Conservation (phyloP, 305 asterid species). For the Rubia balearica region DNA sequence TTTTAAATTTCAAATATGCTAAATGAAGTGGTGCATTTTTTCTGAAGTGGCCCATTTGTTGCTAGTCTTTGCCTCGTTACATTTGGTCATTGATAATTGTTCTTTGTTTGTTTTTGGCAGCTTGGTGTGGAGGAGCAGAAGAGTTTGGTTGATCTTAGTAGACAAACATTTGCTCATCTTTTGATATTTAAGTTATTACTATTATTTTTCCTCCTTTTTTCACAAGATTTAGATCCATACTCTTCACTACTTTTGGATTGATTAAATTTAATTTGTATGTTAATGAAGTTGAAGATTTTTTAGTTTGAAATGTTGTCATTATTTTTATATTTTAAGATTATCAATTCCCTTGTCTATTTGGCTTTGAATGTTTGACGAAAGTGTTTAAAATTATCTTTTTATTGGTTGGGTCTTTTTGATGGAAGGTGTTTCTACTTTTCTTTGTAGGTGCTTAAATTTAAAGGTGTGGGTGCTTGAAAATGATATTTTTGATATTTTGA, state of each 20-base stretch:
- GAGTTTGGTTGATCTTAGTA: not conserved
- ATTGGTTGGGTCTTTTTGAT: too few species aligned
- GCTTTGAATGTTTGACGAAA: too few species aligned
- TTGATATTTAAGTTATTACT: not conserved
- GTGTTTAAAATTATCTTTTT: too few species aligned
- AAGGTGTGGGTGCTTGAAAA: too few species aligned
- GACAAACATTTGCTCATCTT: not conserved
- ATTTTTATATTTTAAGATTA: too few species aligned
- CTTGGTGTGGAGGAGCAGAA: not conserved
- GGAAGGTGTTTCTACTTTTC: too few species aligned
- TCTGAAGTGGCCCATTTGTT: not conserved
- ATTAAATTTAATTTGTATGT: not conserved
- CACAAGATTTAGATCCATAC: not conserved
- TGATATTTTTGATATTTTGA: too few species aligned
- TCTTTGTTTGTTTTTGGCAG: not conserved
- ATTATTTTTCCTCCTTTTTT: not conserved
- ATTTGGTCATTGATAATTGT: not conserved
- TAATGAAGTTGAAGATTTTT: not conserved
- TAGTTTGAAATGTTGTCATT: not conserved
- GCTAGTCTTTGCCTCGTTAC: not conserved
- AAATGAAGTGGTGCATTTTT: too few species aligned
- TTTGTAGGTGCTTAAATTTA: too few species aligned
- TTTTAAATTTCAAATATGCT: too few species aligned
- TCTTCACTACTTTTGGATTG: not conserved
- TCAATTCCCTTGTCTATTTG: too few species aligned